Base-by-base conservation (phyloP, 202 grass and related monocot species). In the Elaeis oleifera region DNA sequence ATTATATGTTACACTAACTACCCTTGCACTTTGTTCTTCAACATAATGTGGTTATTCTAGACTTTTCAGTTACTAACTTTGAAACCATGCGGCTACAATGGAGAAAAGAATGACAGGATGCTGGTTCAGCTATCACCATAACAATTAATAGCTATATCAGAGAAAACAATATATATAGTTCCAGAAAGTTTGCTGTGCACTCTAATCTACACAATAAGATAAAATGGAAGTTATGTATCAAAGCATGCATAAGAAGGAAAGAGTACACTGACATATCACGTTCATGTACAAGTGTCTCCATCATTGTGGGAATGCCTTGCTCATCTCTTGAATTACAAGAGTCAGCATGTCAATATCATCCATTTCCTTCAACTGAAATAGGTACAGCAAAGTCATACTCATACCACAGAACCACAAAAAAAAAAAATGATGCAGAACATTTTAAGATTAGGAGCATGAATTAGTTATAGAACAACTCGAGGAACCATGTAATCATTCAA, bases 301-400 rank as follows among this genome's bases (percentile, higher is more conserved):
- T 92, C 61, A 97, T 71, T 81, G 77, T 89, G 73, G 94, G 65
- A 97, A 97, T 49, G 71, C 84, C 82, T 97, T 97, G 58, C 94
- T 89, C 94, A 97, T 86, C 80, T 97, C 94, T 97, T 97, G 94
- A 82, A 97, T 90, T 5, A 97, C 84, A 59, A 92, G 74, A 52
- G 94, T 92, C 53, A 97, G 71, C 85, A 90, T 90, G 74, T 97
- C 94, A 64, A 76, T 81, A 79, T 96, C 84, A 28, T 97, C 82
- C 88, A 97, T 89, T 18, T 97, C 94, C 74, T 88, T 91, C 66
- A 96, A 72, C 81, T 85, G 61, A 22, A 73, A 68, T 26, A 78
- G 53, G 62, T 59, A 76, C 53, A 67, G 0, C 19, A 31, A 54
- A 19, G 36, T 29, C 23, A 25, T 60, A 74, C 54, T 22, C 56